Evolutionary conservation across 2,329 filamentous ascomycete genomes (phyloP), one percentile per base, ranked within the genome.

Genomic region (Plenodomus lindquistii): DNA sequence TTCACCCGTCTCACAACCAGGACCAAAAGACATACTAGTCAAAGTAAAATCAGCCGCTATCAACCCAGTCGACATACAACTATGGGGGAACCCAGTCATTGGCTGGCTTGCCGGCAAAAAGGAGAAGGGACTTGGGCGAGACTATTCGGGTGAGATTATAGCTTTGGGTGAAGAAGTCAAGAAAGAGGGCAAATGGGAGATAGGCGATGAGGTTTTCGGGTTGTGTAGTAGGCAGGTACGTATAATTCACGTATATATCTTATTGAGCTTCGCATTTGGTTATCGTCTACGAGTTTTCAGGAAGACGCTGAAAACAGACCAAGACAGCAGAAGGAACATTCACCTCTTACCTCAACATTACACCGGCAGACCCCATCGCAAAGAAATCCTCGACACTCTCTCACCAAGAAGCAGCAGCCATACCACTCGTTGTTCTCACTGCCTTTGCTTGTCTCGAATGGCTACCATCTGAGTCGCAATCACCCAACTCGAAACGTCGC

Each of bases 41-140:
- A 72, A 68, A 41, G 61, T 75, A n/a, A 68, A 73, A 44, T 74
- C 76, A 45, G 75, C 72, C 3, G 75, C 73, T 13, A 75, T 80
- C 47, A 79, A 79, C 50, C 74, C 75, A 4, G 75, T 75, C 24
- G 73, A 74, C 44, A 44, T 66, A 55, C 45, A 68, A 71, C 39
- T 66, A 67, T 52, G 73, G 77, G 53, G 57, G 55, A 53, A 60
- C 53, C 41, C 66, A 50, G 4, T 75, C 48, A 37, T 69, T 1
- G 65, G 65, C 16, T 60, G 49, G 43, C 44, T 66, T 15, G 57
- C 56, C 4, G 59, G 63, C 19, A 51, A 45, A 27, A 64, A 62
- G 47, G 61, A 62, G 44, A 69, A 67, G 36, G 69, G 74, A 1
- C 75, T 76, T 5, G 77, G 78, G 15, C 69, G 75, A 54, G 77